Base-by-base conservation (phyloP, 2,329 filamentous ascomycete species). In the Xylariaceae sp. region DNA sequence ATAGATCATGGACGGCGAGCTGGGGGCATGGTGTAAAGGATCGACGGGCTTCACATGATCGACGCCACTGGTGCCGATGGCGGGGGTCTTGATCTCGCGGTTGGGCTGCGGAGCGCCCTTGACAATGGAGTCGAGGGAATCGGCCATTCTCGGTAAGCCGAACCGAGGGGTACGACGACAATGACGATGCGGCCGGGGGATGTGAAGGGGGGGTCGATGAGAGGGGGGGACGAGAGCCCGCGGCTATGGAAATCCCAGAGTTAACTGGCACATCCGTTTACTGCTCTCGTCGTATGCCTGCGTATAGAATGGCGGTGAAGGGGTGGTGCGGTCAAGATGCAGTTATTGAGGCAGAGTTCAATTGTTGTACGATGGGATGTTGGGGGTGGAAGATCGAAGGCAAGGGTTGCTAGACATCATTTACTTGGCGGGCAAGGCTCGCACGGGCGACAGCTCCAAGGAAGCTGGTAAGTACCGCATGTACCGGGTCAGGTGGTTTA, bases 1-100 rank as follows among this genome's bases (percentile, higher is more conserved):
- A 77, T 99, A 99, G 71, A 99, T 97, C 80, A 96, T 94, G 57
- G 91, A 90, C 51, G 92, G 92, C 13, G 90, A 91, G 71, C 89
- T 93, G n/a, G 92, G 92, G 13, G 93, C 85, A 62, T 88, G 86
- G 68, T 86, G 87, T 63, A 93, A 83, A 34, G 91, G 90, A 72
- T 95, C 91, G 71, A 77, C 76, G 34, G 78, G 74, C 67, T 80
- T 81, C 67, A 67, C 69, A 67, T 76, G 65, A 65, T 76, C 67
- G 70, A 77, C 66, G 64, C 77, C 67, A 69, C 75, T 76, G 55
- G 76, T 76, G 67, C 73, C 70, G 55, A 74, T 67, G 64, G 76
- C 72, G 50, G 77, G 72, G 61, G 76, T 76, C 64, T 77, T 77
- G 67, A 75, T 74, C 67, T 79, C 75, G 61, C 84, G 80, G 67